phyloP scores from a whole-genome alignment of 768 basidiomycete genomes.

The Cystobasidium tubakii region DNA sequence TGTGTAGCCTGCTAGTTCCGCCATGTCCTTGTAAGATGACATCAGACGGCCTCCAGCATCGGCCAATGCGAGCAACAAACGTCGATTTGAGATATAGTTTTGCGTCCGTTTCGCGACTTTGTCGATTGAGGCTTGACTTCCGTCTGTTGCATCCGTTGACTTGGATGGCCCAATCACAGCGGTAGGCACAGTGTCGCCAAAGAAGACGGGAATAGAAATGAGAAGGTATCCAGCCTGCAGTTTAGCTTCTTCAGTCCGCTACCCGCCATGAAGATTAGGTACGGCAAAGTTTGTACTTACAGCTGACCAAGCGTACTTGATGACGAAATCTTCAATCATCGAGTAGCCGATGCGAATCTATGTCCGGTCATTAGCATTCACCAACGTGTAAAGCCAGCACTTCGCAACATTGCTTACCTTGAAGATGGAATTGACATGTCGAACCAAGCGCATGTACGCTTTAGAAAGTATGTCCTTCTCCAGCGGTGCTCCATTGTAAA shows the following conservation, averaged over 20 bases:
- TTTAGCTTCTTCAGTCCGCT: no score
- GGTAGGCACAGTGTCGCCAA: conserved; percentile 46
- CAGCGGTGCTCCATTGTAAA: conserved; percentile 79
- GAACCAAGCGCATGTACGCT: conserved; percentile 72
- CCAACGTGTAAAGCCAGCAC: no score
- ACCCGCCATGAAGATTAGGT: no score
- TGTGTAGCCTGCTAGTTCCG: conserved; percentile 90
- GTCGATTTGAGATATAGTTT: conserved; percentile 84
- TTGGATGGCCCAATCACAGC: not conserved
- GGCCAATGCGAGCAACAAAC: conserved; percentile 84
- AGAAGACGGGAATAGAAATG: conserved; percentile 82
- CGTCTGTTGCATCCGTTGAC: not conserved
- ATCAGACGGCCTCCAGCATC: conserved; percentile 92
- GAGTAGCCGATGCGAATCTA: conserved; percentile 81
- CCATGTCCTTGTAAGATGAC: conserved; percentile 92
- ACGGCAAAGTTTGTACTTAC: no score
- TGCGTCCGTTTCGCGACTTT: conserved; percentile 57
- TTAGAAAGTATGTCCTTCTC: conserved; percentile 74
- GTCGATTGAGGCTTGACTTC: conserved; percentile 11
- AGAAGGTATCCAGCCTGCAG: conserved; percentile 70
- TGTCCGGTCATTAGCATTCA: no score
- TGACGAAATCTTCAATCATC: conserved; percentile 94
- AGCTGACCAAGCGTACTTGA: conserved; percentile 94
- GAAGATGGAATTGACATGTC: conserved; percentile 85
- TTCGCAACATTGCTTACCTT: conserved; percentile 61